These are phyloP conservation scores for Alloteropsis semialata DNA, from an alignment of 176 grass and related monocot genomes.

Conservation along the genomic window DNA sequence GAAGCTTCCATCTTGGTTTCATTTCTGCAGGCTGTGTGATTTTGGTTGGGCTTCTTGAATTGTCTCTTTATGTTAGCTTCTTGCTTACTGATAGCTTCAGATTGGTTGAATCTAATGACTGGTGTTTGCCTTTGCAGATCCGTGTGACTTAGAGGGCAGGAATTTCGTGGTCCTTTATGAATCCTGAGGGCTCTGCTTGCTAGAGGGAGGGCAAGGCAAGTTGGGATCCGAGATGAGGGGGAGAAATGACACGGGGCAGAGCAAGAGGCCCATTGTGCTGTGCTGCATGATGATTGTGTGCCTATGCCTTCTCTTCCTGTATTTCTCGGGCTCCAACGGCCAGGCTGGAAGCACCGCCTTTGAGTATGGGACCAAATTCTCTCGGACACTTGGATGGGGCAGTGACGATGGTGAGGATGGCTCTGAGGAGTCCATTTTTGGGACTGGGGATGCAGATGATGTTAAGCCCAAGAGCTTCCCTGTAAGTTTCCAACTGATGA, in stretches of 20 bases:
- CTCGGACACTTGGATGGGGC: constrained; percentile 70
- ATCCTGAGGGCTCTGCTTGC: constrained; percentile 11
- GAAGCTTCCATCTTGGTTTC: constrained; percentile 19
- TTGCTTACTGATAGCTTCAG: neutral
- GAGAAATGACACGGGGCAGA: constrained; percentile 67
- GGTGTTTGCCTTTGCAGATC: constrained; percentile 28
- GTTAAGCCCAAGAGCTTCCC: constrained; percentile 76
- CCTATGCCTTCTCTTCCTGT: constrained; percentile 85
- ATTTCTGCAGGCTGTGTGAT: neutral
- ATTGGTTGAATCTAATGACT: constrained; percentile 10
- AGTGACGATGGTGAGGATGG: constrained; percentile 47
- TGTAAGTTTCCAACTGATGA: constrained; percentile 46
- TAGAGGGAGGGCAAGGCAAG: constrained; percentile 37
- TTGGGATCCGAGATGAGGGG: constrained; percentile 63
- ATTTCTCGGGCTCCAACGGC: constrained; percentile 61
- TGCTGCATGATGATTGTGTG: constrained; percentile 61
- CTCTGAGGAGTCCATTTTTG: constrained; percentile 83
- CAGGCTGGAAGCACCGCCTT: constrained; percentile 52
- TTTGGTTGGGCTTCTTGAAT: constrained; percentile 34
- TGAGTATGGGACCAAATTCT: constrained; percentile 85
- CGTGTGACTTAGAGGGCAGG: neutral
- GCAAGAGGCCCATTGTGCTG: constrained; percentile 57
- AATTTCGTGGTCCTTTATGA: constrained; percentile 26
- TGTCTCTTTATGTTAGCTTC: neutral
- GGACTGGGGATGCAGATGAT: constrained; percentile 47